Evolutionary conservation across 2,329 filamentous ascomycete genomes (phyloP).

Genomic region (Ophiostoma novo-ulmi): DNA sequence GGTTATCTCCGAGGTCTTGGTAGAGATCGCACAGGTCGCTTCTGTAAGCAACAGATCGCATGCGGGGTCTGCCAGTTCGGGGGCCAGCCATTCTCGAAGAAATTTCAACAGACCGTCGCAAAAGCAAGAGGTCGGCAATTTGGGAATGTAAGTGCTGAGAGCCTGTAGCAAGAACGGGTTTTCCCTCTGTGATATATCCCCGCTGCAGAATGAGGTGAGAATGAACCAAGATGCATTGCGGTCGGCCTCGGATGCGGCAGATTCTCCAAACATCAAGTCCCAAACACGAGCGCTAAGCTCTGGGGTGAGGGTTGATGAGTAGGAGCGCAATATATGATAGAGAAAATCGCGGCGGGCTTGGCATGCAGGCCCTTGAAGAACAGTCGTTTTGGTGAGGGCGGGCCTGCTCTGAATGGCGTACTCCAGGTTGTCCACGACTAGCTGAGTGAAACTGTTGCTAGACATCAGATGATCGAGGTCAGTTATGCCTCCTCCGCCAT

Average conservation of each 20-base stretch:
- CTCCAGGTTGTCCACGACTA: constrained; percentile 62
- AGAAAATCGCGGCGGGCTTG: constrained; percentile 54
- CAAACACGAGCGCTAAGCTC: constrained; percentile 63
- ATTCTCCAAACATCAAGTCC: constrained; percentile 64
- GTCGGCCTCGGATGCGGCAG: constrained; percentile 55
- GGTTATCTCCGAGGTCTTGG: neutral
- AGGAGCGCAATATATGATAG: constrained; percentile 50
- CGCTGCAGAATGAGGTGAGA: constrained; percentile 47
- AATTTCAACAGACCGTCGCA: constrained; percentile 60
- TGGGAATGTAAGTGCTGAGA: constrained; percentile 52
- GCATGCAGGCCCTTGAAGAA: constrained; percentile 47
- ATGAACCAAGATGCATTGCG: constrained; percentile 65
- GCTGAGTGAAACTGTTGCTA: constrained; percentile 56
- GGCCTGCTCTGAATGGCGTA: constrained; percentile 41
- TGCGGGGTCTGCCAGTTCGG: constrained; percentile 42
- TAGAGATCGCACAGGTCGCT: constrained; percentile 31
- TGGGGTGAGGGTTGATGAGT: constrained; percentile 55
- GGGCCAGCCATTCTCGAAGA: constrained; percentile 48
- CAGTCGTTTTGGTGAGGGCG: constrained; percentile 26
- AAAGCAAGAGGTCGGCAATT: constrained; percentile 53
- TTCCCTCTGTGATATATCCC: constrained; percentile 43
- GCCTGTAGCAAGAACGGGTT: constrained; percentile 53
- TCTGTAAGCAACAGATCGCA: constrained; percentile 46
- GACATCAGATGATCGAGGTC: constrained; percentile 55
- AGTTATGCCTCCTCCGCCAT: constrained; percentile 36